Base-by-base conservation (phyloP, 805 yeast genomes). In the Metschnikowia continentalis region DNA sequence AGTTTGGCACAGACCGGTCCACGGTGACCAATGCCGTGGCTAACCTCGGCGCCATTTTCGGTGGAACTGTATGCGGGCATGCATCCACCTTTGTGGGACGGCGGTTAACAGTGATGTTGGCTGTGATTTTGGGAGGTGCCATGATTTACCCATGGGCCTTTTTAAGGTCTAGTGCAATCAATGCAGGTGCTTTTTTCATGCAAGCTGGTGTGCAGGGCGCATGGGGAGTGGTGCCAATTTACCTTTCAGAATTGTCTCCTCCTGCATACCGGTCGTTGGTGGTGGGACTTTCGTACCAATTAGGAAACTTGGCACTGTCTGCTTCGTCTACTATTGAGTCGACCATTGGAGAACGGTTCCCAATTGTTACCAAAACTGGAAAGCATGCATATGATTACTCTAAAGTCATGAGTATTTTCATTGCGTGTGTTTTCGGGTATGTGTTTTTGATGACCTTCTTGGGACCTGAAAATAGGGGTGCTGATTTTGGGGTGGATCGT, bases 321-420 rank as follows among this genome's bases (percentile, higher is more conserved):
- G 90, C 89, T 1, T 79, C 87, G 2, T 77, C 86, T 17, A 85
- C 91, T 5, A 85, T 85, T 54, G 89, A 85, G 65, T 71, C 88
- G 3, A 71, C 75, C n/a, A 68, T 83, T 40, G 86, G 90, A 26
- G 74, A 73, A 32, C 66, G 71, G 47, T 86, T 83, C 72, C 90
- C 89, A 2, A 58, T 83, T 30, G 41, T 50, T 3, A 50, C 54
- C 6, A 53, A 56, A 3, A 54, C 59, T 10, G 63, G 60, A 1
- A 54, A 51, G 17, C 57, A 47, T 10, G 60, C 60, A 4, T 80
- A 75, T 61, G 75, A 86, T 62, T 86, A 86, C 65, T 86, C 84
- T n/a, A 79, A 77, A 58, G 88, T 83, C 46, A 84, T 84, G 89
- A 77, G 83, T 33, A 81, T 83, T 46, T 80, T 84, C 62, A 81